Conservation (phyloP, 2,329 filamentous ascomycete species). For the Chrysoporthe deuterocubensis region DNA sequence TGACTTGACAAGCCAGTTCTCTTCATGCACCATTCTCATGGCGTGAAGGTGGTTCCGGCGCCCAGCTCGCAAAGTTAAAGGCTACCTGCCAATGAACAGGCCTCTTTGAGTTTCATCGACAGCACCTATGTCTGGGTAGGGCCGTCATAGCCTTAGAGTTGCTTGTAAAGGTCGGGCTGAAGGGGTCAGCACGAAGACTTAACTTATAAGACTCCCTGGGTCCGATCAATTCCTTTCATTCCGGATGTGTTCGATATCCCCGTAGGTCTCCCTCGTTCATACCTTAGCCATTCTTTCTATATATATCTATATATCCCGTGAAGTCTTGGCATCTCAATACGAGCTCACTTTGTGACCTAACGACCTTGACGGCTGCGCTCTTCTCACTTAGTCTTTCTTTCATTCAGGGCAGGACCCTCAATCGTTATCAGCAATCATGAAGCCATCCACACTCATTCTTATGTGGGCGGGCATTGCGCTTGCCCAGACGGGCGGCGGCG, state of each 20-base stretch:
- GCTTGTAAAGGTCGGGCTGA: not conserved
- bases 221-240: not conserved
- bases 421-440: constrained; percentile 22
- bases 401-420: constrained; percentile 12
- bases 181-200: not conserved
- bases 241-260: not conserved
- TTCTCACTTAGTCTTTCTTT: constrained; percentile 10
- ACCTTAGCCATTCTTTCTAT: constrained; percentile 17
- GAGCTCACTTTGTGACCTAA: not conserved
- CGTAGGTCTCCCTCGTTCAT: not conserved
- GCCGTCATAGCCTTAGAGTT: not conserved
- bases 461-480: constrained; percentile 30
- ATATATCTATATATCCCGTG: not conserved
- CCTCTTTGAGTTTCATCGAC: constrained; percentile 22
- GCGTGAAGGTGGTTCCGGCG: not conserved
- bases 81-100: not conserved
- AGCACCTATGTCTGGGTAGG: constrained; percentile 5
- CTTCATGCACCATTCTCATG: not conserved
- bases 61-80: not conserved
- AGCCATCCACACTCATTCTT: constrained; percentile 25
- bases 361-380: constrained; percentile 10
- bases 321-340: not conserved
- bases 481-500: constrained; percentile 11
- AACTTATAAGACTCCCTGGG: constrained; percentile 12
- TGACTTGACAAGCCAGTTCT: not conserved